Conservation (phyloP, 208 protist genomes). For the Acanthamoeba royreba region DNA sequence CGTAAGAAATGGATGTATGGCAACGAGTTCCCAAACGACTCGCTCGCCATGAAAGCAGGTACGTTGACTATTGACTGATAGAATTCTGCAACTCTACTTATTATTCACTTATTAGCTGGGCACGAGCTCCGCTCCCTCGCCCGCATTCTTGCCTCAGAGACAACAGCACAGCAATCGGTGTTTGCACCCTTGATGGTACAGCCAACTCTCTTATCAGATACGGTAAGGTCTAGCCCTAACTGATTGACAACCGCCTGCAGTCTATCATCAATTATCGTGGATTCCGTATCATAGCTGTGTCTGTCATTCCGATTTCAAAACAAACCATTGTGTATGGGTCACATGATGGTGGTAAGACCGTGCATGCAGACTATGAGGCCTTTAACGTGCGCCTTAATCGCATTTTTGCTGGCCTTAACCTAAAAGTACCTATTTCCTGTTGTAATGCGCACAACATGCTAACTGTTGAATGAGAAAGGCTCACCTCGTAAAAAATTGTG, state of each 20-base stretch:
- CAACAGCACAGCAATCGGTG: not conserved
- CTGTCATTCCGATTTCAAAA: slow-evolving; percentile 31
- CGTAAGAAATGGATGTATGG: slow-evolving; percentile 43
- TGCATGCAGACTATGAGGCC: slow-evolving; percentile 35
- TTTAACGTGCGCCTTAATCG: slow-evolving; percentile 7
- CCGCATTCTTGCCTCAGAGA: not conserved
- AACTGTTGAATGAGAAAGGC: not conserved
- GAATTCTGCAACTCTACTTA: too few relatives aligned
- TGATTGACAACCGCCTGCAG: not conserved
- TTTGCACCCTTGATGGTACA: slow-evolving; percentile 17
- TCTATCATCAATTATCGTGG: slow-evolving; percentile 31
- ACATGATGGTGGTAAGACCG: slow-evolving; percentile 22
- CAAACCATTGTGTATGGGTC: slow-evolving; percentile 33
- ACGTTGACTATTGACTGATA: too few relatives aligned
- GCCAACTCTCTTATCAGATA: too few relatives aligned
- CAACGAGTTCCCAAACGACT: slow-evolving; percentile 6
- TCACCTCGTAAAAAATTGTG: not conserved
- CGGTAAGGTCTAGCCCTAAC: too few relatives aligned
- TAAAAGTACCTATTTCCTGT: not conserved
- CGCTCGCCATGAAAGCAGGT: slow-evolving; percentile 37
- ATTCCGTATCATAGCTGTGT: slow-evolving; percentile 31
- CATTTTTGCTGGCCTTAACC: slow-evolving; percentile 19
- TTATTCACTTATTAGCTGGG: too few relatives aligned
- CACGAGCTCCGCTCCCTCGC: slow-evolving; percentile 23
- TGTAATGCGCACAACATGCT: too few relatives aligned